Base-by-base conservation (phyloP, 83 land plant species). In the Diphasiastrum complanatum region DNA sequence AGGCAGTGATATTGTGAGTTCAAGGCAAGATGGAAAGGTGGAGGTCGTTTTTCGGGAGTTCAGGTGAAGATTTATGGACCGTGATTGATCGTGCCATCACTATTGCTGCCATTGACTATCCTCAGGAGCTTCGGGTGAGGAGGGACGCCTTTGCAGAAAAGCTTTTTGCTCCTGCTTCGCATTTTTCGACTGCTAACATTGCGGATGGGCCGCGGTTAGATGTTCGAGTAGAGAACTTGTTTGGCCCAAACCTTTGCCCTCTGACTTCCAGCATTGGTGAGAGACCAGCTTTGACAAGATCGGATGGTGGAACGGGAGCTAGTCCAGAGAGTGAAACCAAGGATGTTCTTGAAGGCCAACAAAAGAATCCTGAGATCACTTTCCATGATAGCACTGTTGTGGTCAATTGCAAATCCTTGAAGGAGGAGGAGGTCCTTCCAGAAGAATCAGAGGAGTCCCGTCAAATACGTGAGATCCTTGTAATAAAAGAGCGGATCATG, bases 131-230 rank as follows among this genome's bases (percentile, higher is more conserved):
- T 38, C 8, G 14, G 43, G 12, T 8, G 12, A 38, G 43, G 14
- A 38, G 43, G 14, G 43, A 38, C 14, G 43, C 12, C 43, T 8
- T 38, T 38, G 43, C 43, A 14, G 43, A 38, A 14, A 38, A 38
- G 43, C 43, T 38, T 8, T 38, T 38, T 38, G 43, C 43, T 38
- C 43, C 43, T 38, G 43, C 43, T 38, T 38, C 43, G 12, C 43
- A 38, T 8, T 38, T 8, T 14, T 38, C 43, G 43, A 38, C 14
- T 14, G 43, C 8, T 8, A 38, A 38, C 12, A 8, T 14, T 38
- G 14, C 12, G 8, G 43, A 38, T 38, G 14, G 8, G 8, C 14
- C 43, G 8, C 8, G 43, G 43, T 8, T 8, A 38, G 14, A 14
- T 8, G 43, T 38, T 38, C 14, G 43, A 8, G 43, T 8, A 38